Conservation (phyloP, 176 grass and related monocot genomes). For the Rhynchospora pubera region DNA sequence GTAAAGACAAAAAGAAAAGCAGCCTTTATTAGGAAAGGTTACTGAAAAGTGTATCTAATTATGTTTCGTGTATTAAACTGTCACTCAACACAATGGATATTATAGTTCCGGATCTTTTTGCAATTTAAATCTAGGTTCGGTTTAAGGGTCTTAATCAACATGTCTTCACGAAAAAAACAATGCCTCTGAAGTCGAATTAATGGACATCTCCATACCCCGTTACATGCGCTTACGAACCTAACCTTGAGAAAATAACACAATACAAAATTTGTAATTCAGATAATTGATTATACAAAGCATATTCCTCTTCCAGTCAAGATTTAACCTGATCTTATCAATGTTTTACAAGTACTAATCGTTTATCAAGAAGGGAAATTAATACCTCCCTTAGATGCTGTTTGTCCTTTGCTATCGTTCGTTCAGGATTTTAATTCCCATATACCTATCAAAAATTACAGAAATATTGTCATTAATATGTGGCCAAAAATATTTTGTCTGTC, state of each 20-base stretch:
- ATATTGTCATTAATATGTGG: not conserved
- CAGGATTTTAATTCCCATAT: constrained; percentile 32
- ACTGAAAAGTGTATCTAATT: not conserved
- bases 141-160: not conserved
- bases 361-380: not conserved
- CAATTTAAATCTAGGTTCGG: not conserved
- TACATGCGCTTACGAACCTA: not conserved
- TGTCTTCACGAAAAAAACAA: not conserved
- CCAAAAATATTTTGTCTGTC: not conserved
- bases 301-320: constrained; percentile 5
- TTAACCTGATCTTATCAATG: not conserved
- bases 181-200: not conserved
- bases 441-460: constrained; percentile 19
- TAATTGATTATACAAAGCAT: not conserved
- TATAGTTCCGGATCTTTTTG: not conserved
- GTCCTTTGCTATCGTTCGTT: not conserved
- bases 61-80: not conserved
- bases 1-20: not conserved
- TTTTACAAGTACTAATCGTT: too few relatives aligned
- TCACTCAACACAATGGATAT: not conserved
- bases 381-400: not conserved
- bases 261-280: not conserved
- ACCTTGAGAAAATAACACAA: not conserved
- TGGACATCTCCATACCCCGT: too few relatives aligned
- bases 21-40: not conserved